These are phyloP conservation scores for Camelina hispida DNA, from an alignment of 345 rosid species.

Conservation along the genomic window DNA sequence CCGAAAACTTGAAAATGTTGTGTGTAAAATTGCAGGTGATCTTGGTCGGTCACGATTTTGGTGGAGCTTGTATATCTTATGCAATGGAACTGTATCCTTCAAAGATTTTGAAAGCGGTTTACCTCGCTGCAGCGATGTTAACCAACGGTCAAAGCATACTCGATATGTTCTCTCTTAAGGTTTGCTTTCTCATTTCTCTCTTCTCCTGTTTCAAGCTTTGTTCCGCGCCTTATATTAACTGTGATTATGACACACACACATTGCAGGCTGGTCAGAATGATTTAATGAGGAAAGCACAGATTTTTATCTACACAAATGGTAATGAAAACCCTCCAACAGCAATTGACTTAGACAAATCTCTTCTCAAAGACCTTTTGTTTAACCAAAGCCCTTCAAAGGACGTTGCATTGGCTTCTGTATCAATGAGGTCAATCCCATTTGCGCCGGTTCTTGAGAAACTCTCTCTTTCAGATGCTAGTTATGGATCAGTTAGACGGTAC, in stretches of 20 bases:
- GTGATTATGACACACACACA: neutral
- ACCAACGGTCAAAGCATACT: constrained; percentile 73
- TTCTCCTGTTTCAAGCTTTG: neutral
- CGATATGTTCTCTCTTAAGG: constrained; percentile 80
- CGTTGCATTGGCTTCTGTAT: constrained; percentile 89
- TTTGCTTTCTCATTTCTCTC: constrained; percentile 32
- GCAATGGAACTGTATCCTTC: constrained; percentile 87
- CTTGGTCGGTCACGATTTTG: constrained; percentile 95
- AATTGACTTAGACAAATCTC: constrained; percentile 80
- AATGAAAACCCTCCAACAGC: constrained; percentile 84
- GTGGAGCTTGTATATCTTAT: constrained; percentile 86
- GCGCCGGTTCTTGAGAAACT: constrained; percentile 94
- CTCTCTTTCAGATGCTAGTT: constrained; percentile 63
- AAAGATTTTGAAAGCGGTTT: constrained; percentile 76
- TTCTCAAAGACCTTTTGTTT: constrained; percentile 73
- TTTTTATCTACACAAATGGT: constrained; percentile 82
- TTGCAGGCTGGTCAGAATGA: constrained; percentile 74
- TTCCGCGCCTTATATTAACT: neutral
- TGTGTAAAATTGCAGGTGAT: constrained; percentile 64
- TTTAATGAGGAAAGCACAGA: constrained; percentile 75
- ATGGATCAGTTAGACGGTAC: constrained; percentile 84
- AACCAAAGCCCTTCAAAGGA: constrained; percentile 93
- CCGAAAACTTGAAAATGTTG: neutral
- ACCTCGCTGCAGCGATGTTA: constrained; percentile 84
- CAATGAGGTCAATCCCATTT: constrained; percentile 92